These are phyloP conservation scores for Candida coquimbonensis DNA, from an alignment of 805 yeast species.

Conservation along the genomic window DNA sequence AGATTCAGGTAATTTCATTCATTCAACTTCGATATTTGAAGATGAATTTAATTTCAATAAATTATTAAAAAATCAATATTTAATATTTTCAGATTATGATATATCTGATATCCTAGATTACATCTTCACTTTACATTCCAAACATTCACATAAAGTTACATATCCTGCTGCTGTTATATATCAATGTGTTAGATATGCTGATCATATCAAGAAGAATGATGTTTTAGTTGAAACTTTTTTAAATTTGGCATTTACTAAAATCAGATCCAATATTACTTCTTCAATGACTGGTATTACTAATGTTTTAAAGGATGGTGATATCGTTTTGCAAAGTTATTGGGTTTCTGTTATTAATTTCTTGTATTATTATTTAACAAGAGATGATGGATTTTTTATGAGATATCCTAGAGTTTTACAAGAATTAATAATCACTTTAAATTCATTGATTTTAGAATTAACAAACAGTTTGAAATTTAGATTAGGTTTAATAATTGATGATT, in stretches of 20 bases:
- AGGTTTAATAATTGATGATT: constrained; percentile 50
- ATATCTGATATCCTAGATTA: constrained; percentile 68
- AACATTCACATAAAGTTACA: constrained; percentile 37
- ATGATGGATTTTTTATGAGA: constrained; percentile 45
- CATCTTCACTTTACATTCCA: constrained; percentile 54
- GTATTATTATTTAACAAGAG: constrained; percentile 69
- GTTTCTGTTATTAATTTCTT: constrained; percentile 70
- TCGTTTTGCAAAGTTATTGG: constrained; percentile 79
- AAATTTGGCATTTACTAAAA: constrained; percentile 53
- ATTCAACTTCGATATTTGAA: constrained; percentile 18
- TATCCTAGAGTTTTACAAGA: constrained; percentile 60
- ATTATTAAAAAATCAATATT: constrained; percentile 49
- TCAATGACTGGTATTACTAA: constrained; percentile 53
- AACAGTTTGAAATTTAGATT: constrained; percentile 59
- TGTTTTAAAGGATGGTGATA: constrained; percentile 44
- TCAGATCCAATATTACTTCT: constrained; percentile 52
- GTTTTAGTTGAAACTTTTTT: constrained; percentile 52
- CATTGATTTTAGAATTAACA: constrained; percentile 57
- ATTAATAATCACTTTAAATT: constrained; percentile 45
- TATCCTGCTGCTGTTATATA: constrained; percentile 65
- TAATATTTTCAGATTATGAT: constrained; percentile 53
- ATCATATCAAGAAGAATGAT: constrained; percentile 45
- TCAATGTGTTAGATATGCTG: constrained; percentile 67
- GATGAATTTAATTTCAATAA: constrained; percentile 50
- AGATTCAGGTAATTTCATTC: constrained; percentile 14